A percentile compares a stretch with the other conserved stretches of the same genome.
These are phyloP conservation scores for Pholiota conissans DNA, from an alignment of 768 basidiomycete species.

Conservation along the genomic window DNA sequence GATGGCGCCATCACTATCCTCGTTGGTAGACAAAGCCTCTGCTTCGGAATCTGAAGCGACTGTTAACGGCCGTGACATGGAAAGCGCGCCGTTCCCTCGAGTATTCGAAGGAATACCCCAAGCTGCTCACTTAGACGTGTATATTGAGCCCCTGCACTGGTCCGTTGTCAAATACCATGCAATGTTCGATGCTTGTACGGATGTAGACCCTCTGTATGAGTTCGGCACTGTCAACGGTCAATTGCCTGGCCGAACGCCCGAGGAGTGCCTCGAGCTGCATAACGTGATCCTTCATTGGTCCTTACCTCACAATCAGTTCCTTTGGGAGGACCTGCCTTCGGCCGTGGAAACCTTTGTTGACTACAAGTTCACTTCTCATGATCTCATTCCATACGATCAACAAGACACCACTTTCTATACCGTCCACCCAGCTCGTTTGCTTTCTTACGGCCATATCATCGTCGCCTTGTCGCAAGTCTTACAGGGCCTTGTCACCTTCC, in stretches of 20 bases:
- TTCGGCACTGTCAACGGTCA: neutral
- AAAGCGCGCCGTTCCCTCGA: neutral
- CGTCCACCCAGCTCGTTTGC: neutral
- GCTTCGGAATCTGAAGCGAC: neutral
- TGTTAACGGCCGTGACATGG: neutral
- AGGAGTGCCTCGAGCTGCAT: neutral
- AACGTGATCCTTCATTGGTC: constrained; percentile 4
- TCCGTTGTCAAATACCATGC: constrained; percentile 1
- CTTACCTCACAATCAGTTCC: neutral
- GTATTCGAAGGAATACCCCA: neutral
- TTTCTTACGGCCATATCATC: neutral
- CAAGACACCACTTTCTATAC: neutral
- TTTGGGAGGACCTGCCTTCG: constrained; percentile 1
- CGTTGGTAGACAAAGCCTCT: neutral
- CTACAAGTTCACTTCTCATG: neutral
- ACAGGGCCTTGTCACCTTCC: neutral
- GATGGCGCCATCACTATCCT: neutral
- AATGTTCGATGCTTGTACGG: neutral
- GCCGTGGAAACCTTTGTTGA: neutral
- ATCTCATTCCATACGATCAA: neutral
- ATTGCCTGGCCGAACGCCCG: neutral
- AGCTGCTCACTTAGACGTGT: neutral
- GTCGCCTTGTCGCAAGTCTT: constrained; percentile 9
- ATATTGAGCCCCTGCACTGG: constrained; percentile 2
- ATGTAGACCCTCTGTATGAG: constrained; percentile 1